Evolutionary conservation across 129 eudicot species (phyloP), one percentile per base, ranked within the genome.

Genomic region (Heracleum sosnowskyi): DNA sequence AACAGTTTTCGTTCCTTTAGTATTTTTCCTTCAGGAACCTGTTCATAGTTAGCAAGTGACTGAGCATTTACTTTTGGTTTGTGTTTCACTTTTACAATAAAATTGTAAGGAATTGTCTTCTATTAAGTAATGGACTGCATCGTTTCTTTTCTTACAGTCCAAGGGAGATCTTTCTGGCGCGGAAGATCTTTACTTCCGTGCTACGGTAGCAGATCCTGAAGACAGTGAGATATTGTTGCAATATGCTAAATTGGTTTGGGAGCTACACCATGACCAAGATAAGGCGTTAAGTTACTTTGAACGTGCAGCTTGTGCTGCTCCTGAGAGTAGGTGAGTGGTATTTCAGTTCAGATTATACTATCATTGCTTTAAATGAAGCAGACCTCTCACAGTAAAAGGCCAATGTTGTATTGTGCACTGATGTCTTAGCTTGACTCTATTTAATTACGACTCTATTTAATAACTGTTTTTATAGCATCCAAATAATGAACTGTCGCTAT

Each of bases 171-270:
- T 90, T 80, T 34, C 64, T 2, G 90, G 91, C 68, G 97, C 98
- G 24, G 92, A 91, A 78, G 95, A 90, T 39, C 86, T 83, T 82
- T 90, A 84, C 83, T 81, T 81, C 47, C 91, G 88, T 24, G 96
- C 96, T 47, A 84, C 86, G 16, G 73, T 83, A 42, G 91, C 87
- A 69, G 94, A 90, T 63, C 94, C 97, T 2, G 72, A 84, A 41
- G 97, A 88, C 28, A 96, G 96, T 36, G 92, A 90, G 53, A 77
- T 64, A 28, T 72, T 88, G 68, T 73, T 82, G 83, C 91, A 83
- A 26, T 95, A 90, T 85, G 98, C 94, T 75, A 84, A 86, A 66
- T 79, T 95, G 81, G 85, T 90, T 49, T 91, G 98, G 98, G 89
- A 91, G 84, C 86, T 88, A 46, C 91, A 90, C 77, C 89, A 44